A percentile compares a stretch with the other conserved stretches of the same genome.
phyloP scores from a whole-genome alignment of 108 stramenopile species.

The Ochromonas danica region DNA sequence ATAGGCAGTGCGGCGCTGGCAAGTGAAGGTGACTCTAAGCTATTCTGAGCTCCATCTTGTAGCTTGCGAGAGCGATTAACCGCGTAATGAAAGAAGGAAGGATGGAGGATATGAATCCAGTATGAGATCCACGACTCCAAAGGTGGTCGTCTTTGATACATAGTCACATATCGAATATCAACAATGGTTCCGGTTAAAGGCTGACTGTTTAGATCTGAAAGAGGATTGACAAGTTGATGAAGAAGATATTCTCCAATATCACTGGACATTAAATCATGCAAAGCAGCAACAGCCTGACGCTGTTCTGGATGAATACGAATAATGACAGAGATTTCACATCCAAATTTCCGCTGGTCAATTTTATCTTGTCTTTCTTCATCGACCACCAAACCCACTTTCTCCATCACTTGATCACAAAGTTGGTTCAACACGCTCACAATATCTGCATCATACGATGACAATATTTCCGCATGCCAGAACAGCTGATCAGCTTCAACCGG shows the following conservation, averaged over 20 bases:
- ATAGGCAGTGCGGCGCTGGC: too few species aligned
- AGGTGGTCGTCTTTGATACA: neutral
- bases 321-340: constrained; percentile 6
- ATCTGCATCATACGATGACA: too few species aligned
- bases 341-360: too few species aligned
- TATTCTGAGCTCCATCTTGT: neutral
- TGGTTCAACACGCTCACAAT: too few species aligned
- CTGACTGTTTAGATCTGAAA: neutral
- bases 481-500: too few species aligned
- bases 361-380: too few species aligned
- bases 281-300: neutral
- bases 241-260: neutral
- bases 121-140: neutral
- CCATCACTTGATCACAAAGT: too few species aligned
- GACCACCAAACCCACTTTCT: too few species aligned
- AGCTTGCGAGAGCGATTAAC: neutral
- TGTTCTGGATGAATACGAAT: neutral
- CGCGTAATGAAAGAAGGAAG: neutral
- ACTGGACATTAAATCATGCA: neutral
- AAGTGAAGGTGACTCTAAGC: too few species aligned
- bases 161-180: neutral
- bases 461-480: too few species aligned
- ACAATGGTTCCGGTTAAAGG: neutral
- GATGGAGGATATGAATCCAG: neutral
- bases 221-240: neutral